Evolutionary conservation across 2,329 filamentous ascomycete genomes (phyloP).

Genomic region (Hypoxylon sp.): DNA sequence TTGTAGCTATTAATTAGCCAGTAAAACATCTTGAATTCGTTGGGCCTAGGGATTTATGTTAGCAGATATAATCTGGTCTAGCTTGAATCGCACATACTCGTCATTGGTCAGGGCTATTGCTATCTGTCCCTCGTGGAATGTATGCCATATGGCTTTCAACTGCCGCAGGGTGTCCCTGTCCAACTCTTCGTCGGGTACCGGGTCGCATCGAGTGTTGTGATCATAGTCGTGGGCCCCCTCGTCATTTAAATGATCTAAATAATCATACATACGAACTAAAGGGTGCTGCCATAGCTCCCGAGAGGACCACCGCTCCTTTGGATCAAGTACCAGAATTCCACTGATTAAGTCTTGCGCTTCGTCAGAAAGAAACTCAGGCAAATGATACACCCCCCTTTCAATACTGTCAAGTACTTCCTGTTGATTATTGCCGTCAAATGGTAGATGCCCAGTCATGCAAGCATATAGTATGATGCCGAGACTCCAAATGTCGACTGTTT

Average conservation of each 20-base stretch:
- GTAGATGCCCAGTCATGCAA: conserved; percentile 85
- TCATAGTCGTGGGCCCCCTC: conserved; percentile 68
- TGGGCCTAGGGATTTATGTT: conserved; percentile 69
- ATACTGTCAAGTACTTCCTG: conserved; percentile 73
- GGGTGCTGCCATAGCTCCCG: conserved; percentile 88
- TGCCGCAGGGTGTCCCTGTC: conserved; percentile 87
- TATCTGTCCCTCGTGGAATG: conserved; percentile 80
- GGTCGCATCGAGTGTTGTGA: conserved; percentile 73
- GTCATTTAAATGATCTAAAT: conserved; percentile 76
- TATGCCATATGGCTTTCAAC: conserved; percentile 92
- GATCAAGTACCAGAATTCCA: conserved; percentile 83
- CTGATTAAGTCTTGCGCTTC: conserved; percentile 85
- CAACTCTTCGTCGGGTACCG: conserved; percentile 75
- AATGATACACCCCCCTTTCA: conserved; percentile 71
- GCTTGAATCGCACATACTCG: conserved; percentile 66
- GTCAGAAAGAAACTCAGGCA: conserved; percentile 73
- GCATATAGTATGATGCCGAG: conserved; percentile 91
- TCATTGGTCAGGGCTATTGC: conserved; percentile 75
- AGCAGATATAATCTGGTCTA: conserved; percentile 37
- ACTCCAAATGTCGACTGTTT: conserved; percentile 94
- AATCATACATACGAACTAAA: conserved; percentile 86
- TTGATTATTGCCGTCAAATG: conserved; percentile 79
- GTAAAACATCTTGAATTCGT: conserved; percentile 96
- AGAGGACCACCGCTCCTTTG: conserved; percentile 83
- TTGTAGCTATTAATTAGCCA: conserved; percentile 85